A percentile compares a stretch with the other conserved stretches of the same genome.
Conservation (phyloP, 148 eudicot genomes). For the Bassia scoparia region DNA sequence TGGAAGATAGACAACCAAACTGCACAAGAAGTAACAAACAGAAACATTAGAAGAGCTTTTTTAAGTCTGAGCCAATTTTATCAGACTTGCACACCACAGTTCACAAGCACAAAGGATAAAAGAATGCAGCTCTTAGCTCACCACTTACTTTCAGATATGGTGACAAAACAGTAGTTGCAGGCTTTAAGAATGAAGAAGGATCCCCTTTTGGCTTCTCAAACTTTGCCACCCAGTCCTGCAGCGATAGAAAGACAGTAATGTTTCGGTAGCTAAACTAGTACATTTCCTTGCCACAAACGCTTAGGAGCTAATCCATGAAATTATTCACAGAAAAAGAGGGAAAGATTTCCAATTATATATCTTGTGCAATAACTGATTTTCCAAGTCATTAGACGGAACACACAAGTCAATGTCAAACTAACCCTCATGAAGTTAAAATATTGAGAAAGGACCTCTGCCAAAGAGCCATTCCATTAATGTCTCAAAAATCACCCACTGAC, state of each 20-base stretch:
- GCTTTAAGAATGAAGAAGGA: constrained; percentile 69
- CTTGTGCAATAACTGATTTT: no score
- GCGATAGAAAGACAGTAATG: not conserved
- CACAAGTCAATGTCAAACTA: no score
- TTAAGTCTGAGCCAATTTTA: not conserved
- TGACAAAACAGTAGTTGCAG: constrained; percentile 86
- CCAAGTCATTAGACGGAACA: no score
- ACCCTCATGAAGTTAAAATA: no score
- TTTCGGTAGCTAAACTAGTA: not conserved
- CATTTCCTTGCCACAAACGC: no score
- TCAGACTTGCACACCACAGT: not conserved
- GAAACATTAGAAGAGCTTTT: constrained; percentile 2
- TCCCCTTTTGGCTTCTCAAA: constrained; percentile 97
- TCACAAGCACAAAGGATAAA: not conserved
- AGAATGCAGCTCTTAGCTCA: not conserved
- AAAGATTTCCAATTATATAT: not conserved
- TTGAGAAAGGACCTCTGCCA: no score
- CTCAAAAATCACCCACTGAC: no score
- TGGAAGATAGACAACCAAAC: constrained; percentile 91
- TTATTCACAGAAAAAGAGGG: not conserved
- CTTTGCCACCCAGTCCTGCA: constrained; percentile 89
- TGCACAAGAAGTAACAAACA: constrained; percentile 28
- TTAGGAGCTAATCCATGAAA: not conserved
- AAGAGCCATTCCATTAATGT: no score
- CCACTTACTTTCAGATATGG: constrained; percentile 83